Conservation (phyloP, 192 early-diverging fungal species). For the Podila horticola region DNA sequence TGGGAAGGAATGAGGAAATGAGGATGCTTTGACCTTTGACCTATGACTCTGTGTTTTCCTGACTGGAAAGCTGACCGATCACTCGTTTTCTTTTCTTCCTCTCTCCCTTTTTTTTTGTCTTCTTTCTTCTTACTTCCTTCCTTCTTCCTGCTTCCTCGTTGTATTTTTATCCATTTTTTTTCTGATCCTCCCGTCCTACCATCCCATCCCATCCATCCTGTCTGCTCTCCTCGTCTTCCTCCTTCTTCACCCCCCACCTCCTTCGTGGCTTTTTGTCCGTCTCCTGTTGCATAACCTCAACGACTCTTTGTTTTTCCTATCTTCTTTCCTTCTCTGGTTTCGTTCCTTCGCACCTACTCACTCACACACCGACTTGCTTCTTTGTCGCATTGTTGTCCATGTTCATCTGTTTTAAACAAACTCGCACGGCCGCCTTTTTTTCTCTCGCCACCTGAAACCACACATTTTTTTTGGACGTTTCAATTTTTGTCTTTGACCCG, state of each 20-base stretch:
- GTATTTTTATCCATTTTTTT: not conserved
- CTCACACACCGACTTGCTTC: too few relatives aligned
- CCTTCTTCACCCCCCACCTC: not conserved
- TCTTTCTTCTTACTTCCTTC: not conserved
- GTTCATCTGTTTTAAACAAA: too few relatives aligned
- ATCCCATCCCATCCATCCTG: conserved; percentile 1
- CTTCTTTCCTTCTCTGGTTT: not conserved
- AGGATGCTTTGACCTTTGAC: too few relatives aligned
- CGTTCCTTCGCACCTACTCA: too few relatives aligned
- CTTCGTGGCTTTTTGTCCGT: not conserved
- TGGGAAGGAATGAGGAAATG: too few relatives aligned
- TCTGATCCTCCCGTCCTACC: not conserved
- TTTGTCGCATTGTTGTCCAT: not conserved
- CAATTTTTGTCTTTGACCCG: too few relatives aligned
- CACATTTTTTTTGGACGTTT: too few relatives aligned
- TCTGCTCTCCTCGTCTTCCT: not conserved
- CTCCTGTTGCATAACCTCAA: too few relatives aligned
- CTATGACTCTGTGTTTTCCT: too few relatives aligned
- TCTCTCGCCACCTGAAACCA: not conserved
- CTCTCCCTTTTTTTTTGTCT: conserved; percentile 1
- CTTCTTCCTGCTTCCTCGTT: not conserved
- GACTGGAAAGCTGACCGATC: not conserved
- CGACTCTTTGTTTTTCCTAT: conserved; percentile 1
- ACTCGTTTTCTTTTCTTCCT: not conserved
- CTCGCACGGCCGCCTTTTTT: too few relatives aligned